Base-by-base conservation (phyloP, 2,329 filamentous ascomycete genomes). In the Tolypocladium endophyticum region DNA sequence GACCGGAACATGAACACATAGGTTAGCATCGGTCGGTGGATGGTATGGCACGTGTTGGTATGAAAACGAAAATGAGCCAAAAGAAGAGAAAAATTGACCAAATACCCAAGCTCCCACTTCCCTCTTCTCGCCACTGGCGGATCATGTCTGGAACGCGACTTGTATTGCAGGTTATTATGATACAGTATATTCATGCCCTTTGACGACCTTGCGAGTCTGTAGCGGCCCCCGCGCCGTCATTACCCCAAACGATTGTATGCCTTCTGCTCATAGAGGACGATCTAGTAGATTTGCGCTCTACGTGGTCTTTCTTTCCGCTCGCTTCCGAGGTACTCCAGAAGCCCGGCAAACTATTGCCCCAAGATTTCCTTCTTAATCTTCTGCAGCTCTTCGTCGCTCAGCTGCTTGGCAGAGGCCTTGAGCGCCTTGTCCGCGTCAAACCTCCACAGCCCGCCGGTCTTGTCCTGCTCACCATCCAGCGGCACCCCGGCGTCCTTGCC, bases 381-480 rank as follows among this genome's bases (percentile, higher is more conserved):
- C 56, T 65, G 64, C 47, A 79, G 69, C 60, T 77, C 74, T 16
- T 75, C 73, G 39, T 70, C 68, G 33, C 69, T 73, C 58, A 79
- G 67, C 54, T 67, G 66, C 56, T 76, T 69, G n/a, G 73, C 62
- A n/a, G 68, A 65, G 1, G 68, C 70, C 59, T 73, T 75, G 11
- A 68, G 68, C 0, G 70, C 80, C 69, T 79, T 79, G 30, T 71
- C 73, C 2, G 77, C 74, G 65, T 85, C 81, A 61, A 81, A 86
- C 36, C 83, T 74, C 83, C 83, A 86, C 20, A 85, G 71, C 1
- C 83, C 83, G 25, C 82, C 83, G 2, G 83, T 86, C 73, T 83
- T 85, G 66, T 85, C 82, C 30, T 77, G 74, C 56, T 86, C 83
- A 28, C 83, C 82, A 61, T 80, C 75, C 0, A 73, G 62, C 1